These are phyloP conservation scores for Pilaira anomala DNA, from an alignment of 192 early-diverging fungal species.

Conservation along the genomic window DNA sequence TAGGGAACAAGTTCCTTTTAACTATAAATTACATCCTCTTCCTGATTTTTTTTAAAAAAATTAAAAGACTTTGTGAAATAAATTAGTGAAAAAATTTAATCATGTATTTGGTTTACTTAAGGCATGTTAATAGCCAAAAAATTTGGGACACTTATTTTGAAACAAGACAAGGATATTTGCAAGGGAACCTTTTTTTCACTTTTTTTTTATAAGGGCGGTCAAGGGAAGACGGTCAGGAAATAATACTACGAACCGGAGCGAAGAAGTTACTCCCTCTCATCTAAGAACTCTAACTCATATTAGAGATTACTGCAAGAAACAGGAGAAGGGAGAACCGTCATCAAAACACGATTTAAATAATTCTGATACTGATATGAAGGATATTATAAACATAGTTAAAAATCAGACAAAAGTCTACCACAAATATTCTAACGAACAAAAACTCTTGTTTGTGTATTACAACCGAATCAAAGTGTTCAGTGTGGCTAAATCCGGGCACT, in stretches of 20 bases:
- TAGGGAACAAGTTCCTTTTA: too few relatives aligned
- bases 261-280: neutral
- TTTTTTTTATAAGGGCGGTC: constrained; percentile 5
- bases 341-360: neutral
- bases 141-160: too few relatives aligned
- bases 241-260: neutral
- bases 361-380: constrained; percentile 11
- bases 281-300: constrained; percentile 6
- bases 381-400: constrained; percentile 5
- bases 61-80: too few relatives aligned
- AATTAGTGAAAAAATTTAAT: too few relatives aligned
- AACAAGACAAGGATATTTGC: too few relatives aligned
- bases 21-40: too few relatives aligned
- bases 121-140: too few relatives aligned
- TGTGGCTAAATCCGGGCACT: neutral
- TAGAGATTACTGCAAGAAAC: neutral
- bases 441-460: constrained; percentile 6
- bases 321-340: neutral
- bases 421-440: constrained; percentile 11
- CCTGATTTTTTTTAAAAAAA: too few relatives aligned
- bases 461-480: constrained; percentile 1
- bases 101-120: too few relatives aligned
- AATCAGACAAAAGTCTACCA: constrained; percentile 1
- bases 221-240: neutral
- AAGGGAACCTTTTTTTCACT: neutral